phyloP scores from a whole-genome alignment of 208 protist genomes.

The Entamoeba histolytica region DNA sequence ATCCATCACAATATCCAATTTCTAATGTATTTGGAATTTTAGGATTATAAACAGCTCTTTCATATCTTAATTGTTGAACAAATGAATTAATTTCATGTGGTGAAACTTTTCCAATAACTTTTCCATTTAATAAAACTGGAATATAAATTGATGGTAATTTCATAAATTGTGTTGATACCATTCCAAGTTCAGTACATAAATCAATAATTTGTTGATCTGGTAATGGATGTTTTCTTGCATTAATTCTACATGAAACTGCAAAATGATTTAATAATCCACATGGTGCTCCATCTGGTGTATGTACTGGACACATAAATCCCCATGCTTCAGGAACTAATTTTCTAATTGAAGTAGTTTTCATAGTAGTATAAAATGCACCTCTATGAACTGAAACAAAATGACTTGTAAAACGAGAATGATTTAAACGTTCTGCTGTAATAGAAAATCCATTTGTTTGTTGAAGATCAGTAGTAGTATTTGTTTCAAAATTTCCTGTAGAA shows the following conservation, averaged over 20 bases:
- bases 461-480: constrained; percentile 49
- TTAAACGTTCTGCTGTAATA: constrained; percentile 90
- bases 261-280: constrained; percentile 98
- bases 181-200: neutral
- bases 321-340: constrained; percentile 90
- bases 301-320: constrained; percentile 98
- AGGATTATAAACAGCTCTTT: neutral
- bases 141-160: neutral
- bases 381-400: constrained; percentile 83
- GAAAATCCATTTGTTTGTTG: constrained; percentile 66
- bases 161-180: neutral
- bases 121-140: neutral
- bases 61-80: neutral
- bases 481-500: constrained; percentile 52
- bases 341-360: constrained; percentile 65
- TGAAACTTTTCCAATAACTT: neutral
- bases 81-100: neutral
- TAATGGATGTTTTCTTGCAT: neutral
- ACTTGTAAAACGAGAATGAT: constrained; percentile 89
- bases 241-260: constrained; percentile 23
- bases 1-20: neutral
- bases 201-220: neutral
- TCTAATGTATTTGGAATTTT: neutral
- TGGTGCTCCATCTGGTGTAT: constrained; percentile 96
- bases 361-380: constrained; percentile 84